Evolutionary conservation across 371 early-diverging fungal genomes (phyloP).

Genomic region (Blastocladiella emersonii): DNA sequence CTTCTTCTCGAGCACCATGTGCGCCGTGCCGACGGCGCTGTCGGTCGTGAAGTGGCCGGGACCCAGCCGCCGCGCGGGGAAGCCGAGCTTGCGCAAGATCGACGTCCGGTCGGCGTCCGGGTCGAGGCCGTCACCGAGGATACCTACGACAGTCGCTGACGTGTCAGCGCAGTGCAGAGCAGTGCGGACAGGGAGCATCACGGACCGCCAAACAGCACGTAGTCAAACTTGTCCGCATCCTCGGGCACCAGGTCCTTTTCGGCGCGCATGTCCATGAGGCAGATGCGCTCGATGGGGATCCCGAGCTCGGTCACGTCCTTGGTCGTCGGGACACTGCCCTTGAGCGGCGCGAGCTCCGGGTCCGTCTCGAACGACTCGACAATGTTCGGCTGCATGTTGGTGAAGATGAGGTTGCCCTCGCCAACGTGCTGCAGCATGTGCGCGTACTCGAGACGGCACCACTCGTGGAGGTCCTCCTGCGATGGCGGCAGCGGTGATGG

Average conservation of each 20-base stretch:
- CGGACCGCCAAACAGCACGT: conserved; percentile 72
- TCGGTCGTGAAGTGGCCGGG: conserved; percentile 63
- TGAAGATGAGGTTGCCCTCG: conserved; percentile 40
- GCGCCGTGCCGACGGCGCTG: conserved; percentile 22
- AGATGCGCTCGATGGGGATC: conserved; percentile 40
- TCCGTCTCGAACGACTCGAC: conserved; percentile 14
- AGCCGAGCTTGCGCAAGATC: conserved; percentile 54
- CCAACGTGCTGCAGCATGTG: conserved; percentile 52
- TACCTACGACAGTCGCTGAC: no score
- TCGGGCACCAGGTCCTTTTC: conserved; percentile 41
- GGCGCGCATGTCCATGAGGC: conserved; percentile 57
- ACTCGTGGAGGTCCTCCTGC: conserved; percentile 36
- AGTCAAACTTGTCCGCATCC: conserved; percentile 52
- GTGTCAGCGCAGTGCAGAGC: no score
- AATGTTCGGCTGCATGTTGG: conserved; percentile 19
- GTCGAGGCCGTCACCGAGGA: conserved; percentile 27
- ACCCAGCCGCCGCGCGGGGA: conserved; percentile 62
- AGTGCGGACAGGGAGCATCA: no score
- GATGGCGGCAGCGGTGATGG: neutral
- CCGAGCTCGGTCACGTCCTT: conserved; percentile 45
- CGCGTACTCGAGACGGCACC: conserved; percentile 58
- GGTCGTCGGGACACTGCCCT: conserved; percentile 38
- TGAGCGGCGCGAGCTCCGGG: conserved; percentile 33
- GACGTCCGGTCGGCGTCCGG: conserved; percentile 54
- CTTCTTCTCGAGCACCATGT: conserved; percentile 17